Percentiles rank a stretch among this genome's conserved stretches.
Conservation (phyloP, 805 yeast genomes). For the Wickerhamomyces ciferrii region DNA sequence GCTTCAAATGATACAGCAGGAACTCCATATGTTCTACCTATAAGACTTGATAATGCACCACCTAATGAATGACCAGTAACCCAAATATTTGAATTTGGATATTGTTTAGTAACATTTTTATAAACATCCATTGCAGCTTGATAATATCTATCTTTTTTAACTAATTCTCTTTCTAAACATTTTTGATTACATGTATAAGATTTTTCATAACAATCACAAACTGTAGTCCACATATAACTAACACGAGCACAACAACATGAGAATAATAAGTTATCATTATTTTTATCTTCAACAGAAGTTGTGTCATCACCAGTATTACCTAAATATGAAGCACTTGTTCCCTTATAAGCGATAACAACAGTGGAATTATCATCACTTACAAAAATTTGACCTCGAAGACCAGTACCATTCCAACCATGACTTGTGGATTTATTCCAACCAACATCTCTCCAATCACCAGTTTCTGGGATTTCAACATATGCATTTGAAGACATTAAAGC, state of each 20-base stretch:
- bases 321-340: slow-evolving; percentile 81
- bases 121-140: slow-evolving; percentile 74
- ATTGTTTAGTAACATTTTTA: slow-evolving; percentile 57
- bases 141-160: slow-evolving; percentile 76
- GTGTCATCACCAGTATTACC: slow-evolving; percentile 81
- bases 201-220: slow-evolving; percentile 85
- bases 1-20: slow-evolving; percentile 92
- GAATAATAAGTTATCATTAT: slow-evolving; percentile 83
- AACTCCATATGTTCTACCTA: slow-evolving; percentile 85
- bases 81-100: slow-evolving; percentile 79
- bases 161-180: slow-evolving; percentile 75
- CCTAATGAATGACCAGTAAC: slow-evolving; percentile 94
- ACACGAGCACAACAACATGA: slow-evolving; percentile 96
- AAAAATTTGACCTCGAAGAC: slow-evolving; percentile 89
- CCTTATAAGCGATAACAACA: slow-evolving; percentile 80
- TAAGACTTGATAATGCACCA: slow-evolving; percentile 73
- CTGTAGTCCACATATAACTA: slow-evolving; percentile 88
- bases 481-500: slow-evolving; percentile 91
- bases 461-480: slow-evolving; percentile 69
- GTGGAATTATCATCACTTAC: slow-evolving; percentile 49
- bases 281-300: slow-evolving; percentile 75
- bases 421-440: slow-evolving; percentile 53
- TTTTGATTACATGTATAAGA: slow-evolving; percentile 85
- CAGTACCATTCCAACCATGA: slow-evolving; percentile 85
- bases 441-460: slow-evolving; percentile 86